phyloP scores from a whole-genome alignment of 140 eudicot genomes.

The Cichorium intybus region DNA sequence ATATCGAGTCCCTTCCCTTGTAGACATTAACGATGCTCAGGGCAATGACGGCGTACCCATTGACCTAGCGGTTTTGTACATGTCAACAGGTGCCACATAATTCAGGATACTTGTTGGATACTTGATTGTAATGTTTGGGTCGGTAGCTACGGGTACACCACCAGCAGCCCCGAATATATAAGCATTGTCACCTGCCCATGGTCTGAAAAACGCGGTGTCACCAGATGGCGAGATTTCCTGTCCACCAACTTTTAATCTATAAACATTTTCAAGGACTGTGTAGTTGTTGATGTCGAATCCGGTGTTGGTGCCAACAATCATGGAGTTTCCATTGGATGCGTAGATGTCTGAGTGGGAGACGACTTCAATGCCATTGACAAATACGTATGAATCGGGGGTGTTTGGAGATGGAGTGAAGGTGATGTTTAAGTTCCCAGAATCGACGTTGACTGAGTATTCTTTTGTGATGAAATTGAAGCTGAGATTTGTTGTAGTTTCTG shows the following conservation, averaged over 20 bases:
- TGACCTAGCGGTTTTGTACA: conserved; percentile 75
- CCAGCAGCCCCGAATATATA: conserved; percentile 56
- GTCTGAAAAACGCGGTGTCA: conserved; percentile 80
- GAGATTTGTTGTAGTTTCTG: conserved; percentile 59
- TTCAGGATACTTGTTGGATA: conserved; percentile 43
- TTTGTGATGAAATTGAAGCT: conserved; percentile 57
- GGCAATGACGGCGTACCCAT: too few relatives aligned
- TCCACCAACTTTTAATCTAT: conserved; percentile 90
- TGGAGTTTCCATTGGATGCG: conserved; percentile 29
- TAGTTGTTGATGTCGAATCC: conserved; percentile 36
- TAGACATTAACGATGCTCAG: too few relatives aligned
- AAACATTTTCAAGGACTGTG: conserved; percentile 71
- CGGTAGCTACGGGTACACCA: conserved; percentile 65
- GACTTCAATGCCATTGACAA: conserved; percentile 83
- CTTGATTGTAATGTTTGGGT: conserved; percentile 42
- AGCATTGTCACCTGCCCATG: conserved; percentile 61
- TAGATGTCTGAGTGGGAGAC: conserved; percentile 81
- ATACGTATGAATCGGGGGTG: conserved; percentile 55
- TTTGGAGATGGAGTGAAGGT: conserved; percentile 61
- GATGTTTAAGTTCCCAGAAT: conserved; percentile 40
- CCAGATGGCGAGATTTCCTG: conserved; percentile 64
- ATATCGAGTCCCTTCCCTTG: too few relatives aligned
- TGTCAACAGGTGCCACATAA: conserved; percentile 76
- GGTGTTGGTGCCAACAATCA: conserved; percentile 43
- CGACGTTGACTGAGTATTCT: conserved; percentile 73